These are phyloP conservation scores for Cercospora sojina DNA, from an alignment of 2,329 filamentous ascomycete genomes.

Conservation along the genomic window DNA sequence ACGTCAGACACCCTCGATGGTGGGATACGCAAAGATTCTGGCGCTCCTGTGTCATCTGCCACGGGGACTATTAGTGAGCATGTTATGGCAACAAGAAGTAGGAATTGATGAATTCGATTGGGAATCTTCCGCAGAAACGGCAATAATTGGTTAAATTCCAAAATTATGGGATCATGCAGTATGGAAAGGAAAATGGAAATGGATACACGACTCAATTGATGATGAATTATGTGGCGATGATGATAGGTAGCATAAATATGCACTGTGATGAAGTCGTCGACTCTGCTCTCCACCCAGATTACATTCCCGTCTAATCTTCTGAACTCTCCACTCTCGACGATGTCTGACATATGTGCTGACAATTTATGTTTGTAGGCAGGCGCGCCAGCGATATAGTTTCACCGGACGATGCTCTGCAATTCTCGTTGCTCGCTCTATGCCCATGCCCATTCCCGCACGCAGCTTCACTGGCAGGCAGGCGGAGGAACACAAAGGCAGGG, in stretches of 20 bases:
- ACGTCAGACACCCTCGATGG: neutral
- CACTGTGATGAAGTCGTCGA: neutral
- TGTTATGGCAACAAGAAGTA: slow-evolving; percentile 33
- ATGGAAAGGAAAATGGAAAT: neutral
- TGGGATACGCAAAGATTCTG: slow-evolving; percentile 28
- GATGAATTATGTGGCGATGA: neutral
- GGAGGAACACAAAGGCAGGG: neutral
- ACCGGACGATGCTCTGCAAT: neutral
- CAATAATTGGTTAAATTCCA: neutral
- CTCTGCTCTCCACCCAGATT: neutral
- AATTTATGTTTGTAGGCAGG: neutral
- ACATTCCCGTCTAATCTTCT: neutral
- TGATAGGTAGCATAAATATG: neutral
- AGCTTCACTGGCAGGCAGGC: neutral
- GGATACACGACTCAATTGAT: slow-evolving; percentile 6
- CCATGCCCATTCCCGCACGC: neutral
- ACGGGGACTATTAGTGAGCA: slow-evolving; percentile 33
- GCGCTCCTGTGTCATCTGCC: slow-evolving; percentile 14
- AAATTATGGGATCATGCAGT: neutral
- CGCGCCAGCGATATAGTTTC: neutral
- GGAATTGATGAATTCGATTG: slow-evolving; percentile 13
- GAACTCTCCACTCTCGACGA: neutral
- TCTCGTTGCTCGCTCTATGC: neutral
- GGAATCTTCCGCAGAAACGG: neutral
- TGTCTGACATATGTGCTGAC: neutral